Base-by-base conservation (phyloP, 2,329 filamentous ascomycete species). In the Grosmannia penicillata region DNA sequence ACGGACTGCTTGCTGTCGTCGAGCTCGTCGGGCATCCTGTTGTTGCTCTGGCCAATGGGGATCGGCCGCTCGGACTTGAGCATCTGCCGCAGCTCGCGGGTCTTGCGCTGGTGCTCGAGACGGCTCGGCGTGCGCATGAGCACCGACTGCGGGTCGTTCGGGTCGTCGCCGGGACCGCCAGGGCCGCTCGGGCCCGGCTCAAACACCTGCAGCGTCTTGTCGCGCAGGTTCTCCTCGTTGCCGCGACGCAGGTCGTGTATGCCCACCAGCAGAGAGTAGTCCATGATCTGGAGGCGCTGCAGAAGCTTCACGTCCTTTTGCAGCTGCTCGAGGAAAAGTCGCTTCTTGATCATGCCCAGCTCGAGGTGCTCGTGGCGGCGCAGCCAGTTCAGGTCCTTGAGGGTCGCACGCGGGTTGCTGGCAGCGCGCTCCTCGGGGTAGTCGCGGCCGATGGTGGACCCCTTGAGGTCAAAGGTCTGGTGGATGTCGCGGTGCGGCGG, bases 361-460 rank as follows among this genome's bases (percentile, higher is more conserved):
- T 96, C 86, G 25, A 98, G 65, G 54, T 87, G 78, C 47, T 86
- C 70, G 51, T 93, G 76, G 48, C 89, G 71, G 46, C 87, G 75
- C 51, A 96, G 59, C 91, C 91, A 98, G 58, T 98, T 98, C 42
- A 98, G 66, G 56, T 98, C 91, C 58, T 98, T 98, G 53, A 96
- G 59, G 1, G 91, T 96, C 8, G 89, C 91, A 38, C 89, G 72
- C 1, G 91, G 89, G 52, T 98, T 96, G 51, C 79, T 77, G 47
- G 80, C 82, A 37, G 96, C 61, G 41, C 93, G 78, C 33, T 93
- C 84, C 56, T 96, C 91, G 50, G 67, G 80, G 56, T 91, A 89
- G 56, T 96, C 85, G 53, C 91, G 75, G 13, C 91, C 91, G 48
- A 96, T 76, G 1, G 89, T 96, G 7, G 91, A 96, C 8, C 91